A percentile compares a stretch with the other conserved stretches of the same genome.
Evolutionary conservation across 768 basidiomycete species (phyloP).

Genomic region (Pisolithus albus): DNA sequence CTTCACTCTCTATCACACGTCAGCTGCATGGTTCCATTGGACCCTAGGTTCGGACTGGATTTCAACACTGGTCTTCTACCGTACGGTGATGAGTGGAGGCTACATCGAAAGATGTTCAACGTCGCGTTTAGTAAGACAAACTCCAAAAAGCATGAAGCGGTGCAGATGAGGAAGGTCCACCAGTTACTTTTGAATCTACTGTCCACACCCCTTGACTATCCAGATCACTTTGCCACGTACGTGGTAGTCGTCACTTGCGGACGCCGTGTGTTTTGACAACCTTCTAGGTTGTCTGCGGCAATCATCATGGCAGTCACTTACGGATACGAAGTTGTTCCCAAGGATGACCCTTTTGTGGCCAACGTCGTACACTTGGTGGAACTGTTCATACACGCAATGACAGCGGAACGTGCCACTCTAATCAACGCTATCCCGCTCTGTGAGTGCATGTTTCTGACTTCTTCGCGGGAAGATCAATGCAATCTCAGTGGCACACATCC

Average conservation of each 20-base stretch:
- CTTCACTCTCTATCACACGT: background rate
- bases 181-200: slow-evolving; percentile 2
- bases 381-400: background rate
- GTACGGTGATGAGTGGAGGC: slow-evolving; percentile 14
- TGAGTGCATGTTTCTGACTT: slow-evolving; percentile 3
- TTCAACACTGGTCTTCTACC: slow-evolving; percentile 7
- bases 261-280: background rate
- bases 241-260: background rate
- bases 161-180: slow-evolving; percentile 1
- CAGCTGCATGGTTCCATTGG: background rate
- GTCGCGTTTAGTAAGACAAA: slow-evolving; percentile 2
- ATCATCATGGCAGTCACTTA: slow-evolving; percentile 7
- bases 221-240: slow-evolving; percentile 1
- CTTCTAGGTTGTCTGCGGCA: slow-evolving; percentile 1
- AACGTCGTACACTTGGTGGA: background rate
- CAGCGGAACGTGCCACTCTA: slow-evolving; percentile 3
- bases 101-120: slow-evolving; percentile 13
- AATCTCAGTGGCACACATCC: slow-evolving; percentile 15
- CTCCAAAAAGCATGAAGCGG: background rate
- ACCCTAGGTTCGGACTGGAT: slow-evolving; percentile 8
- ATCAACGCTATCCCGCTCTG: slow-evolving; percentile 11
- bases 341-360: slow-evolving; percentile 4
- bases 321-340: slow-evolving; percentile 5
- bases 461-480: no score
- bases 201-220: background rate